phyloP scores from a whole-genome alignment of 2,329 filamentous ascomycete genomes.

The Aspergillus carbonarius region DNA sequence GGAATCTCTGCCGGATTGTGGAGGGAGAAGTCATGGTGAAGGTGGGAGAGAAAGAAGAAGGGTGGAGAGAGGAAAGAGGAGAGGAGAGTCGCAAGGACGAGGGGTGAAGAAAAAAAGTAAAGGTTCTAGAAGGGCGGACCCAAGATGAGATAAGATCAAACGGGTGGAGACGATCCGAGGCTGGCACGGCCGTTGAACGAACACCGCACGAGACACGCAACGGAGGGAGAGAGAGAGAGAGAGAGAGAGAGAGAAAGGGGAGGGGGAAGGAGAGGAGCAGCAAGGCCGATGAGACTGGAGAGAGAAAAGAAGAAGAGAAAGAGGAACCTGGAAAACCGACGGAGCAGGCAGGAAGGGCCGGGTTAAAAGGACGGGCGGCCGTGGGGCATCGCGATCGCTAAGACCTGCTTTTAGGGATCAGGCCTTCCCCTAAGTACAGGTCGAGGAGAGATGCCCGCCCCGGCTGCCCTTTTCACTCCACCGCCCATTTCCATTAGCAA shows the following conservation, averaged over 20 bases:
- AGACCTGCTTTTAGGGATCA: slow-evolving; percentile 50
- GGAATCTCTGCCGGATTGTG: slow-evolving; percentile 69
- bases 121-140: slow-evolving; percentile 26
- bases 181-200: not conserved
- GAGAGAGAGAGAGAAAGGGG: not conserved
- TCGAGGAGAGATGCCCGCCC: slow-evolving; percentile 41
- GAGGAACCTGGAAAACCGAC: not conserved
- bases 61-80: slow-evolving; percentile 3
- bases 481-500: slow-evolving; percentile 26
- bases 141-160: slow-evolving; percentile 12
- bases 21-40: slow-evolving; percentile 55
- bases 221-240: slow-evolving; percentile 10
- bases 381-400: slow-evolving; percentile 35
- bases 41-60: not conserved
- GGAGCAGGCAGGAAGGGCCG: slow-evolving; percentile 1
- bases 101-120: slow-evolving; percentile 13
- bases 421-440: slow-evolving; percentile 51
- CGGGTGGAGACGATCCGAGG: slow-evolving; percentile 14
- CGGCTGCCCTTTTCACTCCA: slow-evolving; percentile 27
- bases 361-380: slow-evolving; percentile 15
- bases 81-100: not conserved
- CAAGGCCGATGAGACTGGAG: not conserved
- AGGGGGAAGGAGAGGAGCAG: not conserved
- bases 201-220: not conserved
- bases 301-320: not conserved